Evolutionary conservation across 2,329 filamentous ascomycete genomes (phyloP).

Genomic region (Tricladium varicosporioides): DNA sequence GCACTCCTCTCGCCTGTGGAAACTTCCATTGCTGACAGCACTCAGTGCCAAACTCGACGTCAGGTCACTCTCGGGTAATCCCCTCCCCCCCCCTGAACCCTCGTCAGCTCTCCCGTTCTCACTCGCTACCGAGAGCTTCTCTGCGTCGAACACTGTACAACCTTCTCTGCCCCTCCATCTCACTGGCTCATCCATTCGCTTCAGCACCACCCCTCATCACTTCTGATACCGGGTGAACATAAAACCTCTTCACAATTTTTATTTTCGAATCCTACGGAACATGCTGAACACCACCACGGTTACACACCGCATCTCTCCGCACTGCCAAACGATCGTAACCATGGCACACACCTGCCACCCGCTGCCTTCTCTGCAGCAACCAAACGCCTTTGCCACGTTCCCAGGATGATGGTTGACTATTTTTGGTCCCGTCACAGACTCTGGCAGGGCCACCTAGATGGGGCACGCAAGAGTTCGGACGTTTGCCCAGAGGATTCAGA

Average conservation of each 20-base stretch:
- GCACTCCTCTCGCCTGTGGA: background rate
- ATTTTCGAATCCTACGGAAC: background rate
- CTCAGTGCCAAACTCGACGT: conserved; percentile 19
- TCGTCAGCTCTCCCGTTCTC: background rate
- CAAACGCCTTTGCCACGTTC: conserved; percentile 6
- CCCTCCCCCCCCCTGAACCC: background rate
- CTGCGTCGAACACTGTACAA: background rate
- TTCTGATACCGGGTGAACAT: conserved; percentile 16
- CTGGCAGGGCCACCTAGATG: conserved; percentile 1
- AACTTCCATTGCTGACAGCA: background rate
- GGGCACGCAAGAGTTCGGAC: conserved; percentile 11
- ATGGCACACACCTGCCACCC: background rate
- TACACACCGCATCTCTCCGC: conserved; percentile 2
- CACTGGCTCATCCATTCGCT: background rate
- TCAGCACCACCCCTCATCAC: background rate
- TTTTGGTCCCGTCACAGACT: conserved; percentile 6
- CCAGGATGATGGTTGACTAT: conserved; percentile 11
- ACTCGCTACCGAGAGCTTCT: background rate
- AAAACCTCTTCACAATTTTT: conserved; percentile 3
- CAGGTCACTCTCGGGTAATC: conserved; percentile 12
- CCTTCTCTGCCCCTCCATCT: background rate
- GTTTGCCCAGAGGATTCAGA: conserved; percentile 8
- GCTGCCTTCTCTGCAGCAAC: conserved; percentile 5
- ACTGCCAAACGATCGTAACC: conserved; percentile 1
- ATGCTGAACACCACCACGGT: background rate